Evolutionary conservation across 2,329 filamentous ascomycete genomes (phyloP), one percentile per base, ranked within the genome.

Genomic region (Diatrype stigma): DNA sequence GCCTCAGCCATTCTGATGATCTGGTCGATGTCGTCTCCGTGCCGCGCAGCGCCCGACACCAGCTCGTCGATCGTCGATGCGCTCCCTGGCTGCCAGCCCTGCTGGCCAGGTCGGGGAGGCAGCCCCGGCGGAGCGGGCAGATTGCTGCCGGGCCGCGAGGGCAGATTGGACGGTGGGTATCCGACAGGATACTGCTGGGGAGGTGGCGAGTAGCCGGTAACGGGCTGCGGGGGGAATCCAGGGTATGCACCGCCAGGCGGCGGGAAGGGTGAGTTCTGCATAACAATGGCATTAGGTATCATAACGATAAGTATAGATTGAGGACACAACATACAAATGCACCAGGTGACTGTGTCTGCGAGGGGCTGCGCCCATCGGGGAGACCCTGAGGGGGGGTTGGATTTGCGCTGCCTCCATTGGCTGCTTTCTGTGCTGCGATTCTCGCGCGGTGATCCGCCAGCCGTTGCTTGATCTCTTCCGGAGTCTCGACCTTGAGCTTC

Each of bases 381-480:
- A 66, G 44, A n/a, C 54, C 61, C 45, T 72, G 73, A 14, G 74
- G 73, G 8, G 82, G 80, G 1, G 82, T 82, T 45, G 75, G 49
- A 56, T 56, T 47, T 59, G 68, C 65, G 11, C 67, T 79, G 55
- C 80, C 82, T 45, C 81, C 80, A 63, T 76, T 82, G 51, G 74
- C 75, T 26, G 78, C 77, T 58, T 76, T 75, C 59, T 81, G 79
- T 48, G 86, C 81, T 17, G 82, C 82, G 53, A 82, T 79, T 63
- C 82, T 84, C 6, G 85, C 85, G 58, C 87, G 86, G 66, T 89
- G 89, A 61, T 89, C 89, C 8, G 87, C 89, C 51, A 96, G 71
- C 48, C 91, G 81, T 70, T 85, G 84, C 75, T 93, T 91, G 53
- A 96, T 72, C 63, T 95, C 90, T 16, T 88, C 85, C 0, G 87